These are phyloP conservation scores for Inga laurina DNA, from an alignment of 306 rosid genomes.

Conservation along the genomic window DNA sequence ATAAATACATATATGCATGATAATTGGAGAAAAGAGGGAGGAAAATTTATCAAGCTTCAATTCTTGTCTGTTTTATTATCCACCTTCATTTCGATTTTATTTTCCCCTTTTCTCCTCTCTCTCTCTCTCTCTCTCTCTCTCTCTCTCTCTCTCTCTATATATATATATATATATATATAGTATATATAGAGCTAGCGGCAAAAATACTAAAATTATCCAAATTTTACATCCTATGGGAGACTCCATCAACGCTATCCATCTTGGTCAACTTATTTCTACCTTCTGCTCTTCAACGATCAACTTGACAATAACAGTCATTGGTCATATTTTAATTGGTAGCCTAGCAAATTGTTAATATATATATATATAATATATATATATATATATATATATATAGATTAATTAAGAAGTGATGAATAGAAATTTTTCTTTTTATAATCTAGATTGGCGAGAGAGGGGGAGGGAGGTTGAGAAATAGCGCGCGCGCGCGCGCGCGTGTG, in stretches of 20 bases:
- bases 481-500: too few relatives aligned
- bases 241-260: background rate
- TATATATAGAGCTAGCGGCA: background rate
- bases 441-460: background rate
- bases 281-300: background rate
- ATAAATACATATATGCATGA: background rate
- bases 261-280: constrained; percentile 23
- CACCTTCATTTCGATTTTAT: constrained; percentile 31
- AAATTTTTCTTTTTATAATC: background rate
- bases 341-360: too few relatives aligned
- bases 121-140: too few relatives aligned
- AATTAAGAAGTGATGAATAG: background rate
- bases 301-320: background rate
- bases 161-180: background rate
- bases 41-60: constrained; percentile 34
- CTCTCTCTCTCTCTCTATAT: too few relatives aligned
- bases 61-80: constrained; percentile 36
- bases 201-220: background rate
- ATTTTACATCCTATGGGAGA: constrained; percentile 34
- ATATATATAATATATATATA: too few relatives aligned
- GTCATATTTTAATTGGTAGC: background rate
- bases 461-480: too few relatives aligned
- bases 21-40: background rate
- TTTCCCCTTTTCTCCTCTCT: background rate
- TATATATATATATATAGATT: background rate